These are phyloP conservation scores for Diophrys sp. DNA, from an alignment of 73 alveolate genomes.

Conservation along the genomic window DNA sequence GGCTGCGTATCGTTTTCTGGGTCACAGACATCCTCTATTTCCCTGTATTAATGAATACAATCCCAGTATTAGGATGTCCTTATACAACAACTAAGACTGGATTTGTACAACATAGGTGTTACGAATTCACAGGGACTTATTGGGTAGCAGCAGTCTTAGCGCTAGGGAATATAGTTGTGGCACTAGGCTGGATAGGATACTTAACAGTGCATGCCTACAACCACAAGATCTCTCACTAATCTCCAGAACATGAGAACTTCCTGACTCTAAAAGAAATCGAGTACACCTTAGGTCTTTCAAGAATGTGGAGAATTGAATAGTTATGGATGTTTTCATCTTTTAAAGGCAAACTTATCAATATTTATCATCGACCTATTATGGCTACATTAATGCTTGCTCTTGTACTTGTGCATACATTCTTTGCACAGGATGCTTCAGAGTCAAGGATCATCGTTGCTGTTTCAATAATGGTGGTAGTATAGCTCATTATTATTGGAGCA, in stretches of 20 bases:
- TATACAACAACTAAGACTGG: conserved; percentile 19
- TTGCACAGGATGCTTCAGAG: not conserved
- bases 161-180: not conserved
- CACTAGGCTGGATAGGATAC: conserved; percentile 10
- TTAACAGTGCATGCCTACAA: not conserved
- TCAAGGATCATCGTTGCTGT: conserved; percentile 1
- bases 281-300: conserved; percentile 19
- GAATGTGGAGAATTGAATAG: conserved; percentile 30
- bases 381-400: conserved; percentile 1
- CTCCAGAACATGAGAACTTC: conserved; percentile 16
- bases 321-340: conserved; percentile 26
- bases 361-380: conserved; percentile 31
- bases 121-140: not conserved
- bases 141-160: conserved; percentile 2
- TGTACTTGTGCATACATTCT: conserved; percentile 21
- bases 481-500: conserved; percentile 8
- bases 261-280: conserved; percentile 27
- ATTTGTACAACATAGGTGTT: conserved; percentile 10
- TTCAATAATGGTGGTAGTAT: conserved; percentile 1
- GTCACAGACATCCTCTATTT: conserved; percentile 19
- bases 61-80: conserved; percentile 16
- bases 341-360: conserved; percentile 22
- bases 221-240: conserved; percentile 12
- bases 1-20: too few relatives aligned
- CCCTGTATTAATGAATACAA: conserved; percentile 17